Conservation (phyloP, 2,329 filamentous ascomycete genomes). For the Fusarium buxicola region DNA sequence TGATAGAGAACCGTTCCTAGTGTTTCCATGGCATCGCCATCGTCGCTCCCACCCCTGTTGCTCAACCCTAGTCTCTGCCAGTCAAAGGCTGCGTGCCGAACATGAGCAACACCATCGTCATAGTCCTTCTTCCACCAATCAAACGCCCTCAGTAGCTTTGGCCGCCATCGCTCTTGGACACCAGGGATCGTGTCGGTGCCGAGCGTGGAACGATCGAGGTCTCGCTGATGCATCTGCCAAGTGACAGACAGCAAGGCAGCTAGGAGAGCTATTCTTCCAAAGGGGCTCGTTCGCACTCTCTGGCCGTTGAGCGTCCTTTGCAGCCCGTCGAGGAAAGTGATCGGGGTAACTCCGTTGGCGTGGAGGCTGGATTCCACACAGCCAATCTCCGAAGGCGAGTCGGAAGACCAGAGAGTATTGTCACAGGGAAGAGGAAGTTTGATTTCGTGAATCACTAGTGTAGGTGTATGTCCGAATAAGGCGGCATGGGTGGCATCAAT, state of each 20-base stretch:
- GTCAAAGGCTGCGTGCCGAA: constrained; percentile 45
- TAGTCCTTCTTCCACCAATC: constrained; percentile 49
- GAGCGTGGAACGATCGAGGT: constrained; percentile 43
- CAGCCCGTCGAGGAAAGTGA: constrained; percentile 45
- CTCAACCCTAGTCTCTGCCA: constrained; percentile 45
- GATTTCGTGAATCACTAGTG: constrained; percentile 46
- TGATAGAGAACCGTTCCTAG: constrained; percentile 45
- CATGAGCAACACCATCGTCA: constrained; percentile 44
- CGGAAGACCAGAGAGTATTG: constrained; percentile 46
- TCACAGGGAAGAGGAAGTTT: constrained; percentile 46
- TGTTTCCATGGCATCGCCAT: constrained; percentile 45
- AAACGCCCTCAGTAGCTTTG: constrained; percentile 43
- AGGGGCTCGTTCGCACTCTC: constrained; percentile 44
- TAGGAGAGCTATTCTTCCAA: constrained; percentile 43
- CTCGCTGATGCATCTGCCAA: constrained; percentile 47
- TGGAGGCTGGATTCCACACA: constrained; percentile 47
- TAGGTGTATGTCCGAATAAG: constrained; percentile 46
- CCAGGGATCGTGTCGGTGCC: constrained; percentile 43
- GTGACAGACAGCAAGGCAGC: constrained; percentile 44
- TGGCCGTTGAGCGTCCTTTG: constrained; percentile 45
- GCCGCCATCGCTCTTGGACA: constrained; percentile 46
- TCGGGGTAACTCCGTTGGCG: constrained; percentile 44
- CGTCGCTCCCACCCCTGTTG: constrained; percentile 43
- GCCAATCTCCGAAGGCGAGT: constrained; percentile 46
- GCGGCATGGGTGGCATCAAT: constrained; percentile 46